phyloP scores from a whole-genome alignment of 164 flowering plant species.

The Pachysandra terminalis region DNA sequence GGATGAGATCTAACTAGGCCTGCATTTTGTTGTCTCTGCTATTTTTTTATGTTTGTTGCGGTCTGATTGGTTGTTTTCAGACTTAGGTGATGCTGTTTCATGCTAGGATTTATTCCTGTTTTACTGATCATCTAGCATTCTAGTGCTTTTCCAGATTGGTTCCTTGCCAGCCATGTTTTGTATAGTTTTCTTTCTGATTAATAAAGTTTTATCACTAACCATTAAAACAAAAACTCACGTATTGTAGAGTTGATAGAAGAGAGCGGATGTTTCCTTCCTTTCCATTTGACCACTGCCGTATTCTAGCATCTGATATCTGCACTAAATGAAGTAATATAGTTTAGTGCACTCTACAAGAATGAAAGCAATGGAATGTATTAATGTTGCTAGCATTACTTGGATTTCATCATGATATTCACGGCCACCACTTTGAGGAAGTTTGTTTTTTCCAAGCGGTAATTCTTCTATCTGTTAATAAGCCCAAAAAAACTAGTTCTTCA shows the following conservation, averaged over 20 bases:
- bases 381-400: slow-evolving; percentile 36
- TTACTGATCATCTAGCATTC: no score
- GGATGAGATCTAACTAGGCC: no score
- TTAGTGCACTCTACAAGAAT: not conserved
- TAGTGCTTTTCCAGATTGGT: no score
- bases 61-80: no score
- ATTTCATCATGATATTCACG: slow-evolving; percentile 35
- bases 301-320: slow-evolving; percentile 69
- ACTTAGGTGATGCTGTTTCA: no score
- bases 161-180: no score
- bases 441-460: slow-evolving; percentile 33
- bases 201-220: no score
- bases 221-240: no score
- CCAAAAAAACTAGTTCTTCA: slow-evolving; percentile 9
- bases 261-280: slow-evolving; percentile 90
- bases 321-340: slow-evolving; percentile 9
- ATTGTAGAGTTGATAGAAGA: slow-evolving; percentile 80
- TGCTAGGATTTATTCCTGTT: no score
- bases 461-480: slow-evolving; percentile 45
- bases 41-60: no score
- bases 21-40: no score
- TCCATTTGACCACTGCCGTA: slow-evolving; percentile 70
- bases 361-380: not conserved
- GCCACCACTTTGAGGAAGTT: slow-evolving; percentile 14
- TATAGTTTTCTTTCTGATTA: no score